Evolutionary conservation across 352 stramenopile species (phyloP).

Genomic region (Phytophthora tubulina): DNA sequence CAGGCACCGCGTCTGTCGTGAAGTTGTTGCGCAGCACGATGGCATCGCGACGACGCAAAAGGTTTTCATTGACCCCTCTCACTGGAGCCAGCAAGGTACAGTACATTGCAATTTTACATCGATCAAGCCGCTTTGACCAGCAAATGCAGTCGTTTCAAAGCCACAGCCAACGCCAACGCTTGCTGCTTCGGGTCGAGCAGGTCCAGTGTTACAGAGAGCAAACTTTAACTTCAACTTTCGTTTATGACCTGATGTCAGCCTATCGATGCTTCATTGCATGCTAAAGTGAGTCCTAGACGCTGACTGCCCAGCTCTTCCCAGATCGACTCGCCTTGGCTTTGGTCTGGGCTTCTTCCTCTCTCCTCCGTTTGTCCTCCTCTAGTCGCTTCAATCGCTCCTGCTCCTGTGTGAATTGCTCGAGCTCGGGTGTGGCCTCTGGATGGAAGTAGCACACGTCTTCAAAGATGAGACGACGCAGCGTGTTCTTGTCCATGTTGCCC

Average conservation of each 20-base stretch:
- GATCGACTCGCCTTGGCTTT: slow-evolving; percentile 11
- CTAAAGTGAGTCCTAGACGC: slow-evolving; percentile 29
- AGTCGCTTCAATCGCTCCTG: slow-evolving; percentile 50
- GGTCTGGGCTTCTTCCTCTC: slow-evolving; percentile 33
- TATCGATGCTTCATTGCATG: slow-evolving; percentile 23
- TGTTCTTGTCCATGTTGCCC: slow-evolving; percentile 78
- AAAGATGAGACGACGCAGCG: slow-evolving; percentile 84
- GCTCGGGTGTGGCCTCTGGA: slow-evolving; percentile 68
- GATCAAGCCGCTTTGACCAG: too few species aligned
- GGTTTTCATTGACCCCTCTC: not conserved
- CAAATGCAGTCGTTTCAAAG: too few species aligned
- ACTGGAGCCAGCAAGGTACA: too few species aligned
- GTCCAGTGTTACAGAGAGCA: not conserved
- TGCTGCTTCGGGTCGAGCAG: too few species aligned
- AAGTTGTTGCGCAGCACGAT: not conserved
- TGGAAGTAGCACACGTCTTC: slow-evolving; percentile 90
- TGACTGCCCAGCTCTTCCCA: slow-evolving; percentile 39
- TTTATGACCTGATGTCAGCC: slow-evolving; percentile 20
- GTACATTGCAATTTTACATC: too few species aligned
- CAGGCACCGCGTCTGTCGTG: not conserved
- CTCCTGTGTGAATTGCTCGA: slow-evolving; percentile 62
- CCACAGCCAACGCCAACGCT: too few species aligned
- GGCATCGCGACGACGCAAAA: not conserved
- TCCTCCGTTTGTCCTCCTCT: slow-evolving; percentile 39
- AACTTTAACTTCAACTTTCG: slow-evolving; percentile 23